Base-by-base conservation (phyloP, 371 early-diverging fungal genomes). In the Saksenaea vasiformis region DNA sequence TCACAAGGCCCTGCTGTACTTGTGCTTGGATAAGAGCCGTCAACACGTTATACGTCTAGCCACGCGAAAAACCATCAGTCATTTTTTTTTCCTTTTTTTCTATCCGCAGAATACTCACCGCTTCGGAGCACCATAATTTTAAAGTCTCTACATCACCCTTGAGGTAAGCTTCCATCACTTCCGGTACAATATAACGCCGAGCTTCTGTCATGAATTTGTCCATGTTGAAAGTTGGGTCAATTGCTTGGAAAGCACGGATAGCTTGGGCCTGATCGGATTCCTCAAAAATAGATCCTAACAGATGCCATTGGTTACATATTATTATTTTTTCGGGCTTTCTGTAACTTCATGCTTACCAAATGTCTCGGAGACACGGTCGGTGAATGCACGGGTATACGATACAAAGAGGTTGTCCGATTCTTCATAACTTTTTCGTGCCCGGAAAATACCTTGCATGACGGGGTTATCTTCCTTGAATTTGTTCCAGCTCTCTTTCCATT, bases 251-350 rank as follows among this genome's bases (percentile, higher is more conserved):
- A 41, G 91, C 91, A 27, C 88, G 83, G 62, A 97, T 86, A n/a
- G 95, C 93, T 66, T 90, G 84, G 17, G 97, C 96, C 66, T 93
- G 90, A 85, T 98, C 98, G 15, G 95, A 93, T 77, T 98, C 99
- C 58, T 93, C 92, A 69, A 95, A 90, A 62, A 92, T 84, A 3
- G 91, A 88, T 17, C 86, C 84, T 74, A 28, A 13, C 13, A 62
- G 7, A 4, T 19, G n/a, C 7, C 15, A 60, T 44, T 2, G 9
- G 31, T 15, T 15, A 7, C 9, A n/a, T n/a, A n/a, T n/a, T n/a
- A n/a, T n/a, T n/a, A 17, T 31, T 10, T 43, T 35, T n/a, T 55
- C 31, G 7, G n/a, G 7, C 58, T 19, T 22, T 11, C 43, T 5
- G 14, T 15, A 10, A 44, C n/a, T 17, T 17, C 39, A 19, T 47